Evolutionary conservation across 805 yeast species (phyloP), one percentile per base, ranked within the genome.

Genomic region (Schizosaccharomyces lindneri): DNA sequence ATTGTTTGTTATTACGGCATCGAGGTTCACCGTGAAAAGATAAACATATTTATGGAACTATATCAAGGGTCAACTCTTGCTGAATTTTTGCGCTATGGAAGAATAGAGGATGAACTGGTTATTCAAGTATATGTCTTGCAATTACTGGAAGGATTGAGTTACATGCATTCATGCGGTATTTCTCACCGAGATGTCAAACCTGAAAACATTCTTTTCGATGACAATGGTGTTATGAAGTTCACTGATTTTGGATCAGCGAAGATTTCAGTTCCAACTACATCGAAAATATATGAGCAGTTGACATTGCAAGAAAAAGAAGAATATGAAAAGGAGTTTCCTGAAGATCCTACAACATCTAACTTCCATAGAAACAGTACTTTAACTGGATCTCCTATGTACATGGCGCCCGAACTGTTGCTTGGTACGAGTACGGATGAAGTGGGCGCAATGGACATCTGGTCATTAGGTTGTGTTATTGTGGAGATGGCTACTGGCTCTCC

Each of bases 191-290:
- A 93, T 69, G 85, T 93, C 66, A 93, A 93, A 73, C 98, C 98
- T 0, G 98, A 87, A 66, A 67, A 93, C 68, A 84, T 90, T 59
- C 73, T 90, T 55, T 74, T 90, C 61, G 97, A 90, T 72, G 95
- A 84, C 70, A 82, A 83, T 73, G 97, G 97, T 24, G 87, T 89
- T 17, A 84, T 90, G 68, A 93, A 93, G 71, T 88, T 85, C 74
- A 97, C 90, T 62, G 98, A 93, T 73, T 93, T 93, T 70, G 98
- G 98, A 43, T 96, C 97, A 2, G 97, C 97, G 15, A 88, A 88
- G 71, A 94, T 89, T 11, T 73, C 76, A 65, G 74, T 78, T 64
- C 73, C 57, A 2, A 29, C 36, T 15, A 15, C 31, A 72, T 65
- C 71, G 64, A 62, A 70, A 61, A 63, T 71, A 68, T 51, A 64